phyloP scores from a whole-genome alignment of 441 rosid genomes.

The Populus hybrid region DNA sequence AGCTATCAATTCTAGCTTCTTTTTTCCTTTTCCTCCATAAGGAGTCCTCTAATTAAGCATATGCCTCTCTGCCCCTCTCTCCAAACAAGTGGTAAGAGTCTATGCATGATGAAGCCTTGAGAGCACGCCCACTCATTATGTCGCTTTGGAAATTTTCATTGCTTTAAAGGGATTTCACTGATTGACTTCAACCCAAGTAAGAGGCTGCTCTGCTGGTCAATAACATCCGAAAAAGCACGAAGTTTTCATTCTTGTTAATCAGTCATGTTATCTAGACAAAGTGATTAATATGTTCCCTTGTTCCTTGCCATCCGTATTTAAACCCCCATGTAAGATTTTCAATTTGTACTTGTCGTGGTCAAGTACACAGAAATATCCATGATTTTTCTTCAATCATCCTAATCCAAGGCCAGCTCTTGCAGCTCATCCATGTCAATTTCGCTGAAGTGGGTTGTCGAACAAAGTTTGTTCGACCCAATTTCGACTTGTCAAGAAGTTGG shows the following conservation, averaged over 20 bases:
- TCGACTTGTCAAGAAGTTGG: background rate
- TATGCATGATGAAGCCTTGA: constrained; percentile 31
- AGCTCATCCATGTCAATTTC: too few species aligned
- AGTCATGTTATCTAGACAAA: constrained; percentile 13
- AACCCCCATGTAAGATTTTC: constrained; percentile 6
- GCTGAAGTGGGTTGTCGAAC: background rate
- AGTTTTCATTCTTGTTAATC: constrained; percentile 20
- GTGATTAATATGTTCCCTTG: constrained; percentile 10
- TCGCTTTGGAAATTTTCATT: constrained; percentile 27
- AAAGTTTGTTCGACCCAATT: background rate
- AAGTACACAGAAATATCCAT: background rate
- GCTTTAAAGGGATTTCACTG: constrained; percentile 39
- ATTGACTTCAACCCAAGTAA: constrained; percentile 41
- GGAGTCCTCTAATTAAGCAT: background rate
- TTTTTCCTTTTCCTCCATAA: background rate
- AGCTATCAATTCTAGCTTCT: too few species aligned
- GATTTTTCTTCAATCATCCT: background rate
- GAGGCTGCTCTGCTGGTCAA: constrained; percentile 22
- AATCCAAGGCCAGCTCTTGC: background rate
- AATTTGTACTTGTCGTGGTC: constrained; percentile 2
- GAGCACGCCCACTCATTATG: constrained; percentile 76
- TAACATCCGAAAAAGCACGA: constrained; percentile 14
- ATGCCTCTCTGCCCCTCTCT: background rate
- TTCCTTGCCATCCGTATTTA: constrained; percentile 20
- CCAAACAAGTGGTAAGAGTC: constrained; percentile 3